Base-by-base conservation (phyloP, 2,329 filamentous ascomycete species). In the Pestalotiopsis sp. region DNA sequence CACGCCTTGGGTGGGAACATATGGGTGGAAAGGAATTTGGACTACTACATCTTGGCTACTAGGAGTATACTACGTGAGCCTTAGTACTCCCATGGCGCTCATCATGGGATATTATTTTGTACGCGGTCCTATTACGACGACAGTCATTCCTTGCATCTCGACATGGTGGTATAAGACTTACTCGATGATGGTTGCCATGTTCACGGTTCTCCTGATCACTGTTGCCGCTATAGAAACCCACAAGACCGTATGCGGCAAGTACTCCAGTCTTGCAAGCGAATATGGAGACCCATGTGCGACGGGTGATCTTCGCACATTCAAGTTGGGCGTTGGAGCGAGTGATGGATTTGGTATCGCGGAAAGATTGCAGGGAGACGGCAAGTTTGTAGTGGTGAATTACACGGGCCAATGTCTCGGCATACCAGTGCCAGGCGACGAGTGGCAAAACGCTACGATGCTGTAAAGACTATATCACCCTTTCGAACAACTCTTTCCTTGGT, bases 81-180 rank as follows among this genome's bases (percentile, higher is more conserved):
- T 73, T 3, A n/a, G 73, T 1, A 71, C 66, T 17, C 59, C 68
- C 3, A 68, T 71, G 2, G 27, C 70, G 23, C 3, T 71, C 9
- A 66, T 68, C 17, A 68, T 49, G 60, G 58, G 45, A 0, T 73
- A 68, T 38, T 76, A 76, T 59, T 72, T 75, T 56, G 45, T 61
- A 6, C 45, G 65, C 5, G 73, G 70, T 6, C 39, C 39, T 3
- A 68, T 64, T 3, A 72, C 67, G 2, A 74, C 73, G 1, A 75
- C 74, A 0, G 56, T 75, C 25, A 72, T 78, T 5, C 76, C 75
- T 4, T 78, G 74, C 66, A 71, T 75, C n/a, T 39, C 62, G 9
- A 57, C 68, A 1, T 20, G 58, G 3, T 76, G 74, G 75, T 77
- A 77, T 56, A 72, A 73, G 63, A 38, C 69, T 6, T 76, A 77